Conservation (phyloP, 2,329 filamentous ascomycete species). For the Grosmannia serpens region DNA sequence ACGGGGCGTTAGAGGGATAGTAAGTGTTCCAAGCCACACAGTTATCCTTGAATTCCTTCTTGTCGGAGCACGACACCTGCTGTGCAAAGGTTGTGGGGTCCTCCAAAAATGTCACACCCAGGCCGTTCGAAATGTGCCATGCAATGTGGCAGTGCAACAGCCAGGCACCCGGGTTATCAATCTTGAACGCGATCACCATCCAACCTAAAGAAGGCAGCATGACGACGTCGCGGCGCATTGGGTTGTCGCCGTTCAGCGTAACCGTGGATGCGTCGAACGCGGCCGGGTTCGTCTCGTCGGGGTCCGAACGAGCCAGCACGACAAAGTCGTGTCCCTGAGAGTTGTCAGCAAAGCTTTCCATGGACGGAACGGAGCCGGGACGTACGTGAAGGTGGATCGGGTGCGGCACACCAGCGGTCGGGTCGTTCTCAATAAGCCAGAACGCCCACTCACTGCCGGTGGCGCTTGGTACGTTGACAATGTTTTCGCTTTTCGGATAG, state of each 20-base stretch:
- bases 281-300: not conserved
- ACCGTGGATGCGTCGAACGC: constrained; percentile 10
- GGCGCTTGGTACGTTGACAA: constrained; percentile 14
- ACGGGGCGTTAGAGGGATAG: constrained; percentile 6
- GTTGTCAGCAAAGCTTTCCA: not conserved
- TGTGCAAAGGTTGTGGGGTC: constrained; percentile 7
- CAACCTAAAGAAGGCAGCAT: constrained; percentile 30
- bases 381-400: constrained; percentile 14
- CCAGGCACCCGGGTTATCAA: constrained; percentile 38
- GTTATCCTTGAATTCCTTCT: constrained; percentile 4
- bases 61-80: constrained; percentile 3
- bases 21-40: constrained; percentile 12
- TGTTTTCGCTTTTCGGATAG: constrained; percentile 15
- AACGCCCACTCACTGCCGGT: constrained; percentile 8
- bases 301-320: constrained; percentile 13
- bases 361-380: not conserved
- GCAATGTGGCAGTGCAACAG: constrained; percentile 35
- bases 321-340: constrained; percentile 18
- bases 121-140: constrained; percentile 34
- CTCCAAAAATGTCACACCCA: constrained; percentile 38
- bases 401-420: constrained; percentile 6
- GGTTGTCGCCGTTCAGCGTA: constrained; percentile 23
- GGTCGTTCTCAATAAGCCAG: constrained; percentile 11
- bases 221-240: constrained; percentile 31
- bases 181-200: constrained; percentile 31